These are phyloP conservation scores for Nothopassalora personata DNA, from an alignment of 2,329 filamentous ascomycete species.

Conservation along the genomic window DNA sequence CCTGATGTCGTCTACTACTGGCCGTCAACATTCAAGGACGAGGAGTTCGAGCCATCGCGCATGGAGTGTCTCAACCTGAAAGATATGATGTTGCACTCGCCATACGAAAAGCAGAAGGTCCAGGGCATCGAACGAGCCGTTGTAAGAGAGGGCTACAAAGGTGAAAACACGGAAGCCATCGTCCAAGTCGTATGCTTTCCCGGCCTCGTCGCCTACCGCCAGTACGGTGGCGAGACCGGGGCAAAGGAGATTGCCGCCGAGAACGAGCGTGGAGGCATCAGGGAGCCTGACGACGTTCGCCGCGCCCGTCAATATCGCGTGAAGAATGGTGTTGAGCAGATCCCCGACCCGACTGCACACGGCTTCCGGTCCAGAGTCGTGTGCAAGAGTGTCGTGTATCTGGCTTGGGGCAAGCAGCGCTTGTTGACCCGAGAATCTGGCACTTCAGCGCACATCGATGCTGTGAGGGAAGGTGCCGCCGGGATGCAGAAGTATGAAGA, in stretches of 20 bases:
- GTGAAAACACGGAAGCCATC: conserved; percentile 23
- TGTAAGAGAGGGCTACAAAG: conserved; percentile 6
- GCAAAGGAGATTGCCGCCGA: conserved; percentile 15
- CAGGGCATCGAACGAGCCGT: conserved; percentile 17
- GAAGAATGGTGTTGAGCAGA: background rate
- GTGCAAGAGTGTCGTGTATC: conserved; percentile 25
- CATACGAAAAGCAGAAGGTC: conserved; percentile 19
- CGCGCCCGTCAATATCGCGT: background rate
- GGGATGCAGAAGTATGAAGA: conserved; percentile 28
- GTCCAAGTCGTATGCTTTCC: conserved; percentile 28
- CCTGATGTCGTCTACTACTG: conserved; percentile 28
- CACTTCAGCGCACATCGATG: conserved; percentile 26
- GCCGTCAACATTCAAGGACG: conserved; percentile 30
- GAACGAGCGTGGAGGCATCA: conserved; percentile 2
- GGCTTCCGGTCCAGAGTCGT: conserved; percentile 28
- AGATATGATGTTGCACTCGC: conserved; percentile 21
- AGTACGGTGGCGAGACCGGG: conserved; percentile 24
- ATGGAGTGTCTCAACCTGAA: conserved; percentile 28
- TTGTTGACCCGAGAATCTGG: conserved; percentile 29
- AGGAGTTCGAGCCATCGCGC: conserved; percentile 25
- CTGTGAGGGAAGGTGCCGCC: conserved; percentile 15
- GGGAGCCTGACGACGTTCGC: conserved; percentile 4
- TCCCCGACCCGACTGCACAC: conserved; percentile 10
- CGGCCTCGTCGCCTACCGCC: conserved; percentile 25
- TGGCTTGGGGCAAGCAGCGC: conserved; percentile 28